Evolutionary conservation across 768 basidiomycete species (phyloP).

Genomic region (Suillus occidentalis): DNA sequence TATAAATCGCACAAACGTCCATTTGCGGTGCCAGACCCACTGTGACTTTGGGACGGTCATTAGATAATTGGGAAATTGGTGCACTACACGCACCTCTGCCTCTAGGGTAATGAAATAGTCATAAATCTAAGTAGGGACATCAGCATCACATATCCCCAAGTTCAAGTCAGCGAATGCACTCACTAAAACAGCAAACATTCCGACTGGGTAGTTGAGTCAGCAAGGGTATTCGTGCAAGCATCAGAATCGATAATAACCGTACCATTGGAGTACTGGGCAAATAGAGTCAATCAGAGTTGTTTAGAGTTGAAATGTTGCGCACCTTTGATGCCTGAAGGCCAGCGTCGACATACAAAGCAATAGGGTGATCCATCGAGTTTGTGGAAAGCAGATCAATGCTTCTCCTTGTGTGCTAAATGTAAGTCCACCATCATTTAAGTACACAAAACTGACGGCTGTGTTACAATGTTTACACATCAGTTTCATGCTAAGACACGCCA

Average conservation of each 20-base stretch:
- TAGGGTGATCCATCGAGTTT: background rate
- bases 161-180: background rate
- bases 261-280: background rate
- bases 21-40: background rate
- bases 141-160: background rate
- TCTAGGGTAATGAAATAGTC: background rate
- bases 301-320: background rate
- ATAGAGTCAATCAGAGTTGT: background rate
- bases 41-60: background rate
- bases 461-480: background rate
- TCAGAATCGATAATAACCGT: background rate
- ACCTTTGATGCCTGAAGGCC: background rate
- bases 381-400: background rate
- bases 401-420: background rate
- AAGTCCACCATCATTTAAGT: background rate
- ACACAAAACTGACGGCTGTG: background rate
- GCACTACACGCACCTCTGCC: background rate
- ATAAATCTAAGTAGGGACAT: background rate
- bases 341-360: background rate
- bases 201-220: background rate
- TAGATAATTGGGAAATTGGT: background rate
- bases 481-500: background rate
- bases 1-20: background rate
- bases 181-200: background rate
- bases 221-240: background rate